phyloP scores from a whole-genome alignment of 176 grass and related monocot genomes.

The Areca catechu region DNA sequence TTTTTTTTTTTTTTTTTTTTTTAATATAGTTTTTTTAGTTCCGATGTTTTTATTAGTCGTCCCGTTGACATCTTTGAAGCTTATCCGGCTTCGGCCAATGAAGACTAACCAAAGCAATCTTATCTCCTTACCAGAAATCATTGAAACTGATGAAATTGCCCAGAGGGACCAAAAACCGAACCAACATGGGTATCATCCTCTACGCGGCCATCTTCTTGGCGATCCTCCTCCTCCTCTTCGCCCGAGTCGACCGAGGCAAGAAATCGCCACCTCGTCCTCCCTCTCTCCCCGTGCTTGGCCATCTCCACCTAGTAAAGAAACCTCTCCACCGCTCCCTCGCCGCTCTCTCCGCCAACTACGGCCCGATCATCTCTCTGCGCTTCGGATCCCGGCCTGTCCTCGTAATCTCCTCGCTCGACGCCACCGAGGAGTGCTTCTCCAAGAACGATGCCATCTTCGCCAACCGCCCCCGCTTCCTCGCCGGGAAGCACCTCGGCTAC shows the following conservation, averaged over 20 bases:
- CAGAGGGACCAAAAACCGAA: too few relatives aligned
- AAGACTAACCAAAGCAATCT: too few relatives aligned
- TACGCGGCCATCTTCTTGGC: too few relatives aligned
- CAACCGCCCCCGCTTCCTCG: conserved; percentile 39
- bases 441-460: conserved; percentile 44
- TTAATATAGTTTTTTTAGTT: too few relatives aligned
- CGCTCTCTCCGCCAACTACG: conserved; percentile 23
- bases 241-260: neutral
- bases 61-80: too few relatives aligned
- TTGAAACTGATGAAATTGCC: too few relatives aligned
- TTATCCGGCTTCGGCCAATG: too few relatives aligned
- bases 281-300: conserved; percentile 42
- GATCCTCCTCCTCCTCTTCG: too few relatives aligned
- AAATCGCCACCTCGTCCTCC: conserved; percentile 37
- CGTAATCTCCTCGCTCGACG: conserved; percentile 25
- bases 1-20: too few relatives aligned
- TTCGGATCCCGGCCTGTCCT: conserved; percentile 40
- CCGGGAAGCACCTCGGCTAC: conserved; percentile 12
- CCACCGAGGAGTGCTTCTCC: conserved; percentile 51
- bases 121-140: too few relatives aligned
- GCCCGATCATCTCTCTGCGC: conserved; percentile 41
- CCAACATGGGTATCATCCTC: too few relatives aligned
- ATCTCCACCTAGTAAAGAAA: conserved; percentile 51
- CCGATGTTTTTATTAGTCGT: too few relatives aligned
- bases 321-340: conserved; percentile 37